A percentile compares a stretch with the other conserved stretches of the same genome.
phyloP scores from a whole-genome alignment of 257 asterid species.

The Nicotiana benthamiana region DNA sequence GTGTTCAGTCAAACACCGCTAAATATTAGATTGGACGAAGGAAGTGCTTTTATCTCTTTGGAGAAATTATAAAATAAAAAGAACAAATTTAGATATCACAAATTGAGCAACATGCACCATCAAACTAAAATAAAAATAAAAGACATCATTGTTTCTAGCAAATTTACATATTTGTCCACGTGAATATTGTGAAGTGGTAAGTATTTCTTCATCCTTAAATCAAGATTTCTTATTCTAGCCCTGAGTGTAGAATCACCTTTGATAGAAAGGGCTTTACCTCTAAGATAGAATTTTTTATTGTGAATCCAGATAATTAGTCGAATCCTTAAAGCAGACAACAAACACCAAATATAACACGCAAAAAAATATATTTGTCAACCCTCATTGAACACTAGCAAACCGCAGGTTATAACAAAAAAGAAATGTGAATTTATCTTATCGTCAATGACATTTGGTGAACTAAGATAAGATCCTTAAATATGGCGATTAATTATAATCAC shows the following conservation, averaged over 20 bases:
- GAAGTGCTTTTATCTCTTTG: not conserved
- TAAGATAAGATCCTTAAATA: not conserved
- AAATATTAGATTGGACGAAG: not conserved
- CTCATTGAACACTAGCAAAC: not conserved
- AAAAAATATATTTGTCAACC: not conserved
- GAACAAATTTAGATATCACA: not conserved
- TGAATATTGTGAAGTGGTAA: too few species aligned
- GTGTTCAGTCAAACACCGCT: not conserved
- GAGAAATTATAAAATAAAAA: not conserved
- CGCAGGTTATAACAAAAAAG: not conserved
- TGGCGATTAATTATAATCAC: not conserved
- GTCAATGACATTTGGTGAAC: slow-evolving; percentile 9
- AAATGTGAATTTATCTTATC: not conserved
- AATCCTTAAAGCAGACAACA: fast-evolving
- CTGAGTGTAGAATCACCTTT: too few species aligned
- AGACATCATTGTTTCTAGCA: not conserved
- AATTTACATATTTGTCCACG: not conserved
- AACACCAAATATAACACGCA: too few species aligned
- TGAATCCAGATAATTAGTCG: too few species aligned
- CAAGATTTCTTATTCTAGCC: too few species aligned
- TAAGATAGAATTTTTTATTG: fast-evolving
- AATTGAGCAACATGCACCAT: not conserved
- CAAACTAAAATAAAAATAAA: not conserved
- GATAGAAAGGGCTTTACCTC: too few species aligned
- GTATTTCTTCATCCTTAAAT: too few species aligned